phyloP scores from a whole-genome alignment of 345 rosid species.

The Melaleuca quinquenervia region DNA sequence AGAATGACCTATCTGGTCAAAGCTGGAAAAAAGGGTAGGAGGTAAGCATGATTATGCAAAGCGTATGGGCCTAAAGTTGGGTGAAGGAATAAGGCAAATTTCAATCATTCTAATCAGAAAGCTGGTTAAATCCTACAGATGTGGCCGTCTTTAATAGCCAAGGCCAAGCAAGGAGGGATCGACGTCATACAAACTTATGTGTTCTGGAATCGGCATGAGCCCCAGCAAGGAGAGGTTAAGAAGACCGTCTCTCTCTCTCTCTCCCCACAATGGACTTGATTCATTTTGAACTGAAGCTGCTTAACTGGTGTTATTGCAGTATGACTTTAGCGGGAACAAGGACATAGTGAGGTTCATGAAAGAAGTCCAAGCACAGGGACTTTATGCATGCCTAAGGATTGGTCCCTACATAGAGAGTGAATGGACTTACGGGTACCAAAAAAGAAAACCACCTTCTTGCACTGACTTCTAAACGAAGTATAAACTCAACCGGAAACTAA shows the following conservation, averaged over 20 bases:
- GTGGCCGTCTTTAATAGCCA: conserved; percentile 57
- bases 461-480: background rate
- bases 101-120: background rate
- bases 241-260: background rate
- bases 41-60: background rate
- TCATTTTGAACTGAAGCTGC: background rate
- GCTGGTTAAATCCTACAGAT: conserved; percentile 14
- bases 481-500: background rate
- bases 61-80: background rate
- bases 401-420: conserved; percentile 77
- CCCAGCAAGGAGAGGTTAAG: conserved; percentile 38
- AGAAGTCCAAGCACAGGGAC: conserved; percentile 50
- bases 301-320: conserved; percentile 21
- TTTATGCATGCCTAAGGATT: conserved; percentile 64
- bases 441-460: background rate
- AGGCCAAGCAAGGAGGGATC: conserved; percentile 49
- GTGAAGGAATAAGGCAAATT: background rate
- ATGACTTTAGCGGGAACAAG: conserved; percentile 60
- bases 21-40: background rate
- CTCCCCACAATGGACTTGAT: background rate
- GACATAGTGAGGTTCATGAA: conserved; percentile 62
- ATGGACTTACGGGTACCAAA: conserved; percentile 70
- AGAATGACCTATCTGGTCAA: background rate
- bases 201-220: conserved; percentile 60
- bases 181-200: conserved; percentile 52